Base-by-base conservation (phyloP, 441 rosid species). In the Mallotus japonicus region DNA sequence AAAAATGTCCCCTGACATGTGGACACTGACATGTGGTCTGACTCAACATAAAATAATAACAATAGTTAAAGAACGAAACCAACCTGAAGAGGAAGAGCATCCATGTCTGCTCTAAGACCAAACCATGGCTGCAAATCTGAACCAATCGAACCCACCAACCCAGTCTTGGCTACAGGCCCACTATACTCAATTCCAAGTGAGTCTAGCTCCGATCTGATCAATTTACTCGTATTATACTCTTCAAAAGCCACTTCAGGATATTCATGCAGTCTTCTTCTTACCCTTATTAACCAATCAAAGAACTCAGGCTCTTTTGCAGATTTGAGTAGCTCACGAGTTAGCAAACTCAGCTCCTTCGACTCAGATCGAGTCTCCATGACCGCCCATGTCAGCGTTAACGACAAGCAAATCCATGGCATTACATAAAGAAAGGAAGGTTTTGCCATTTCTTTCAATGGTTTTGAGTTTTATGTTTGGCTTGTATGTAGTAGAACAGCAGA, bases 91-190 rank as follows among this genome's bases (percentile, higher is more conserved):
- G 92, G 93, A 63, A 93, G 93, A 17, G 96, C 96, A 71, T 93
- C 98, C 96, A 90, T 93, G 77, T 91, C 97, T 24, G 93, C 97
- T 77, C 97, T 76, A n/a, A 91, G 90, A 63, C 87, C 90, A 34
- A 93, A 84, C 73, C 83, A 86, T 0, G 96, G 96, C 65, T 83
- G 72, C 0, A 19, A 34, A n/a, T 92, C 91, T 2, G 90, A 81
- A 58, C 97, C 93, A 49, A 93, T 75, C 56, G 87, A 84, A 42
- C 87, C 96, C 42, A 87, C 89, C 46, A 91, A 72, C 12, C 94
- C 94, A 17, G 94, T 91, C 60, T 83, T 80, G 2, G 95, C 98
- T 0, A 91, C 71, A 14, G 96, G 97, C 90, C 91, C 90, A 10
- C 44, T 79, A 76, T 90, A 93, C 51, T 80, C 71, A 12, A 93